Percentiles rank a stretch among this genome's conserved stretches.
phyloP scores from a whole-genome alignment of 306 rosid genomes.

The Citrullus colocynthis region DNA sequence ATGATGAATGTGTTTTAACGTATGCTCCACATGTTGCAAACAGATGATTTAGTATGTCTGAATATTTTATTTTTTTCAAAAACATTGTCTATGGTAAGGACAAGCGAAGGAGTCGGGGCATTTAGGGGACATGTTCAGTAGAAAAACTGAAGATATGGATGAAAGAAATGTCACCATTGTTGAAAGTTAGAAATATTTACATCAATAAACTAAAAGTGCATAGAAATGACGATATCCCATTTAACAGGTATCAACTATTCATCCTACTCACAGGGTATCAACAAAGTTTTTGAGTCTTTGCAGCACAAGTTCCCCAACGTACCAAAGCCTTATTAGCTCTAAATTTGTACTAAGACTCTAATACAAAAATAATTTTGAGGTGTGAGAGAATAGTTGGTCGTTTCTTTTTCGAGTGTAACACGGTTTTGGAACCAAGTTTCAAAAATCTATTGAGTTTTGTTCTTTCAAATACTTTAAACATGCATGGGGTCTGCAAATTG shows the following conservation, averaged over 20 bases:
- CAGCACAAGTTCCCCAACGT: slow-evolving; percentile 58
- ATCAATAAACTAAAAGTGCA: background rate
- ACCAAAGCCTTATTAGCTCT: slow-evolving; percentile 32
- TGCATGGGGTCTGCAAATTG: background rate
- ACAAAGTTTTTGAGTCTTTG: slow-evolving; percentile 54
- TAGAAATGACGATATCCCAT: background rate
- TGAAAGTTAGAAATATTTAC: background rate
- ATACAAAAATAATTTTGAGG: background rate
- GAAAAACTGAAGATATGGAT: background rate
- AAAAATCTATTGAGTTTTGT: background rate
- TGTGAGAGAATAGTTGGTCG: background rate
- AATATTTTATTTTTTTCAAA: background rate
- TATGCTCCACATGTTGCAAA: background rate
- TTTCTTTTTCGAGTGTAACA: background rate
- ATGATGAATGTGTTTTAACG: background rate
- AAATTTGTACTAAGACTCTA: background rate
- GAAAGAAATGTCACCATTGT: no score
- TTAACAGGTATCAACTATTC: slow-evolving; percentile 64
- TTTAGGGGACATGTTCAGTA: background rate
- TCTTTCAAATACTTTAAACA: background rate
- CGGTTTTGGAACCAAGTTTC: background rate
- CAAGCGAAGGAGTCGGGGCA: background rate
- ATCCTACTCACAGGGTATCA: slow-evolving; percentile 60
- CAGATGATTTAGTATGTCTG: background rate
- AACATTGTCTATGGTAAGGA: background rate